Percentiles rank a stretch among this genome's conserved stretches.
phyloP scores from a whole-genome alignment of 108 stramenopile genomes.

The Conticribra guillardii region DNA sequence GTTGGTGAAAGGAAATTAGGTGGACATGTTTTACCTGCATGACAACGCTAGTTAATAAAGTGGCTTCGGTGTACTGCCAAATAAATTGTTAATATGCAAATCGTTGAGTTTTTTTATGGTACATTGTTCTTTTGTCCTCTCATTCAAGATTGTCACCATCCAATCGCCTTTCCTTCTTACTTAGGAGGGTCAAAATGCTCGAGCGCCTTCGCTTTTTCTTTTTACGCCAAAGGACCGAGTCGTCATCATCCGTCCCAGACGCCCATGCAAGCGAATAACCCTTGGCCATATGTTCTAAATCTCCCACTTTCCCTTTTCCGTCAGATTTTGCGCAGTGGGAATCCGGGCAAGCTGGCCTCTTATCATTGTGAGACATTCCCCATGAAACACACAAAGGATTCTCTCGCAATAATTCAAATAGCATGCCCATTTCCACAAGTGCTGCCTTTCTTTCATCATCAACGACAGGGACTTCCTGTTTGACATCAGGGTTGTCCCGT shows the following conservation, averaged over 20 bases:
- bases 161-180: neutral
- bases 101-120: too few relatives aligned
- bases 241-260: neutral
- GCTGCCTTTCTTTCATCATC: neutral
- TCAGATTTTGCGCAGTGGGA: neutral
- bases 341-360: neutral
- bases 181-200: neutral
- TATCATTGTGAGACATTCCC: neutral
- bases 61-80: too few relatives aligned
- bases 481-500: neutral
- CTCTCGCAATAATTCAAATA: conserved; percentile 36
- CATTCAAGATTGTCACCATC: neutral
- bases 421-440: conserved; percentile 37
- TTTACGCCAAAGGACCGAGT: neutral
- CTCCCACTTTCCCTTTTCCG: neutral
- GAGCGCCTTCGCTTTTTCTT: neutral
- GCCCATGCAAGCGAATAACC: neutral
- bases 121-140: too few relatives aligned
- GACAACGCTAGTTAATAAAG: too few relatives aligned
- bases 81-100: too few relatives aligned
- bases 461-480: neutral
- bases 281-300: neutral
- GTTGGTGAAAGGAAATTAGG: too few relatives aligned
- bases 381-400: conserved; percentile 42
- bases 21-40: too few relatives aligned